These are phyloP conservation scores for Protea cynaroides DNA, from an alignment of 164 flowering plant species.

Conservation along the genomic window DNA sequence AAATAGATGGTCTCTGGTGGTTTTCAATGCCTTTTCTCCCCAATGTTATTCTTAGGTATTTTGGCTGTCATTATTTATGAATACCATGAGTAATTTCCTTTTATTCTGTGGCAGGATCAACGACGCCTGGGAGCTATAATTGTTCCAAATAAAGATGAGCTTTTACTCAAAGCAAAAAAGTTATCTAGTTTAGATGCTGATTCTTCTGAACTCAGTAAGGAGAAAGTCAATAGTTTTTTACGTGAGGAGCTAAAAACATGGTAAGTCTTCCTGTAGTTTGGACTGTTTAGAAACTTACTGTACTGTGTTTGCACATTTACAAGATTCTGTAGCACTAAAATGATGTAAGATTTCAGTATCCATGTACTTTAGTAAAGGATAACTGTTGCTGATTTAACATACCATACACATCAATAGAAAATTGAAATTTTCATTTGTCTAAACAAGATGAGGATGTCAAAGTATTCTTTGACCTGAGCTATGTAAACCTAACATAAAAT, in stretches of 20 bases:
- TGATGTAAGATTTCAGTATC: too few species aligned
- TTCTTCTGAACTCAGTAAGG: constrained; percentile 46
- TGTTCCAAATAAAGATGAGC: constrained; percentile 83
- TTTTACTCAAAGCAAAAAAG: constrained; percentile 39
- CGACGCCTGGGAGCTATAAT: constrained; percentile 87
- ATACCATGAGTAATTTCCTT: neutral
- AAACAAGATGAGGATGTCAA: too few species aligned
- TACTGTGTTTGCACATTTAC: neutral
- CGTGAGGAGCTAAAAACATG: constrained; percentile 57
- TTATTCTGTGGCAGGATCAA: constrained; percentile 53
- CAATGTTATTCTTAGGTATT: constrained; percentile 1
- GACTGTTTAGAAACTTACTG: neutral
- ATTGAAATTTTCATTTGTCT: too few species aligned
- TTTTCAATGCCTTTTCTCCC: neutral
- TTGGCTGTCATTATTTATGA: neutral
- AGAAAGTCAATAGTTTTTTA: constrained; percentile 34
- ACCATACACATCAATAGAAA: too few species aligned
- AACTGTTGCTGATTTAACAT: too few species aligned
- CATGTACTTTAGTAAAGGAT: too few species aligned
- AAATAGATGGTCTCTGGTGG: neutral
- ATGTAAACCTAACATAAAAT: too few species aligned
- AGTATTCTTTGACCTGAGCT: too few species aligned
- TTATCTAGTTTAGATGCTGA: constrained; percentile 31
- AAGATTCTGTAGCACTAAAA: neutral
- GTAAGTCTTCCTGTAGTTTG: constrained; percentile 28